Conservation (phyloP, 306 rosid genomes). For the Lathyrus aphaca region DNA sequence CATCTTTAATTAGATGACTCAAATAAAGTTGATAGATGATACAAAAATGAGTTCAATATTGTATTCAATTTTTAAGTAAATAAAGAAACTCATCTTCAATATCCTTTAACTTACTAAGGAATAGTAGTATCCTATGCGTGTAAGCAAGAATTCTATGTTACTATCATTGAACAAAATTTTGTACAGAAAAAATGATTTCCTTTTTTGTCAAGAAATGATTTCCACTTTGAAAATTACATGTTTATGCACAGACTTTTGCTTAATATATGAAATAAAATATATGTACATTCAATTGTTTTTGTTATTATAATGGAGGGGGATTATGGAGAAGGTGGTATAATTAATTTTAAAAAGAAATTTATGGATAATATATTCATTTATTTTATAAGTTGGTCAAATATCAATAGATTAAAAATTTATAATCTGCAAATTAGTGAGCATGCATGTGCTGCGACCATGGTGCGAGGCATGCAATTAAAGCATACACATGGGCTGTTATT, state of each 20-base stretch:
- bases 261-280: not conserved
- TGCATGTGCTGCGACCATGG: slow-evolving; percentile 41
- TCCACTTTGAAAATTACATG: not conserved
- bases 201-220: slow-evolving; percentile 1
- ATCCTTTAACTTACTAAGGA: slow-evolving; percentile 5
- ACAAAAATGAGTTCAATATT: slow-evolving; percentile 30
- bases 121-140: slow-evolving; percentile 35
- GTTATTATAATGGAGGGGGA: not conserved
- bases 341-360: too few species aligned
- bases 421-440: slow-evolving; percentile 5
- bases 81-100: slow-evolving; percentile 8
- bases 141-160: slow-evolving; percentile 27
- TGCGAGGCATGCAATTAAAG: slow-evolving; percentile 42
- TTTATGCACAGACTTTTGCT: not conserved
- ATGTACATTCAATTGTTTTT: not conserved
- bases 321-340: not conserved
- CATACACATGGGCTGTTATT: slow-evolving; percentile 43
- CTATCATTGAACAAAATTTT: slow-evolving; percentile 8
- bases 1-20: slow-evolving; percentile 5
- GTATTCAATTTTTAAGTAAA: not conserved
- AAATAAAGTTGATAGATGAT: slow-evolving; percentile 12
- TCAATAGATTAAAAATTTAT: slow-evolving; percentile 1
- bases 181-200: not conserved
- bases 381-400: slow-evolving; percentile 11
- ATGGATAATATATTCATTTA: slow-evolving; percentile 18